Evolutionary conservation across 2,329 filamentous ascomycete species (phyloP), one percentile per base, ranked within the genome.

Genomic region (Fusarium decemcellulare): DNA sequence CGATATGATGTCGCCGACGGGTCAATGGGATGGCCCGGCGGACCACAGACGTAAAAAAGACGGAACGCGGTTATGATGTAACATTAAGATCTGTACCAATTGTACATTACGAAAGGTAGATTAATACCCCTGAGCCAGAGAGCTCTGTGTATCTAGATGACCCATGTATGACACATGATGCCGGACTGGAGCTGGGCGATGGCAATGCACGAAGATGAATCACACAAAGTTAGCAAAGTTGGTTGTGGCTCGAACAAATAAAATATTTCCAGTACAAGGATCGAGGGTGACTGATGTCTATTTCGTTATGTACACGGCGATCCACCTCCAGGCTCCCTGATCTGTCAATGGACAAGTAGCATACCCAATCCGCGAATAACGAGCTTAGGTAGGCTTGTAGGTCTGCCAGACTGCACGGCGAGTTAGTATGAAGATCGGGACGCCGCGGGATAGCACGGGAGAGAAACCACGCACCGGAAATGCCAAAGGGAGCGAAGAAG

Each of bases 401-500:
- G 79, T 81, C 74, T 82, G 81, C 82, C 83, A 89, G 76, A 82
- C 87, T 89, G 74, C 47, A 14, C 56, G 23, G 27, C 34, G 47
- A 40, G 67, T 76, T 61, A 76, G 74, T 53, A 73, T 68, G 53
- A 50, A 46, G 40, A 29, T 54, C 59, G 61, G 32, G 32, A 34
- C 43, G 11, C 37, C 36, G 50, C 48, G 59, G 56, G 18, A 47
- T 32, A 57, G 53, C 36, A 39, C 53, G 61, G 58, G 48, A 40
- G 32, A 61, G 63, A 71, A 72, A 77, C 74, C 62, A 87, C 88
- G 78, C 80, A 90, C 88, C 79, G 72, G 87, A 84, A 78, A 92
- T 88, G 77, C 85, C 87, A 80, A 92, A 90, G 72, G 90, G 90
- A 60, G 85, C 77, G 74, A 84, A 79, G 82, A 91, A 91, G 68